Evolutionary conservation across 1,284 basidiomycete species (phyloP), one percentile per base, ranked within the genome.

Genomic region (Phlebopus sp.): DNA sequence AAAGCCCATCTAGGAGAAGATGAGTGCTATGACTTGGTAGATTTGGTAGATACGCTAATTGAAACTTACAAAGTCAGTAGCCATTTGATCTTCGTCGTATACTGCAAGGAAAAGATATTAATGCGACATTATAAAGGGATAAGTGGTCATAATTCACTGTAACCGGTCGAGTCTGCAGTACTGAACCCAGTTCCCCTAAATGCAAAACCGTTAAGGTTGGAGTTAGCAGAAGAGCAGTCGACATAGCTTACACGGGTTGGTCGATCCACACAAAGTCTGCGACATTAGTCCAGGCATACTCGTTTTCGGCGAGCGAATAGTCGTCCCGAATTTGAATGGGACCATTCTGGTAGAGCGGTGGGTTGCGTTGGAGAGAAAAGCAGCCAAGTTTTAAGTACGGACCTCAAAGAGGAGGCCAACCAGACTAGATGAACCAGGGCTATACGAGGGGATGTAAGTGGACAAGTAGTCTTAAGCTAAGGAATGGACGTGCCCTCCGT

Each of bases 251-350:
- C 80, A 85, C 84, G 47, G 85, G 86, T 52, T 87, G 84, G 59
- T 87, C 86, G 38, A 88, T 69, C 82, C 82, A 88, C 44, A 88
- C 71, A 53, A 76, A 80, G 65, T 89, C 86, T 2, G 81, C 77
- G 17, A 84, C 59, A 34, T 67, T 74, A 54, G 78, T 66, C 79
- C 84, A 86, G 55, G 77, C 75, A 59, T 76, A 73, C 7, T 71
- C 60, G 52, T 86, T 85, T 11, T 70, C 58, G 25, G 67, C 69
- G 3, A 77, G 61, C 10, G 70, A 73, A 50, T 78, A 78, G 53
- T 84, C 64, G 39, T 60, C 60, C 10, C 73, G 68, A 37, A 87
- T 69, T 5, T 72, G 72, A 41, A 87, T 76, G 2, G 85, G 86
- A 5, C 85, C 85, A 55, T 86, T 86, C 82, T 86, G 50, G 17